Conservation (phyloP, 2,329 filamentous ascomycete species). For the Nakataea oryzae region DNA sequence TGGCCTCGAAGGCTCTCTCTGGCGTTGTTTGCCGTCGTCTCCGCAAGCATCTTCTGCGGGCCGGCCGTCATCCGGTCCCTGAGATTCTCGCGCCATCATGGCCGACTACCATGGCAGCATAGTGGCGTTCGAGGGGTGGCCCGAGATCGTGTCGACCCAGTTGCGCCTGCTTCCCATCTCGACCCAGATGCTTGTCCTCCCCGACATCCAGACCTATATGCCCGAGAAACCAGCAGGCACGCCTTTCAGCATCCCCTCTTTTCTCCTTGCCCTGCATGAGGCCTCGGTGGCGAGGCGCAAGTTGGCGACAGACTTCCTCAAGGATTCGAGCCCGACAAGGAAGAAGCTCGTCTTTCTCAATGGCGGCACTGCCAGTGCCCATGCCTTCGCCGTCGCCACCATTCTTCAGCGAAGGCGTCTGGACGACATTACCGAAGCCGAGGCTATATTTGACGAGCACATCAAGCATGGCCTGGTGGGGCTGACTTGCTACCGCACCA, state of each 20-base stretch:
- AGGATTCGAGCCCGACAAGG: slow-evolving; percentile 29
- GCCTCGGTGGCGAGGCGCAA: slow-evolving; percentile 35
- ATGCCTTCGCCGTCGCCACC: slow-evolving; percentile 39
- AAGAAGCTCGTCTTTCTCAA: slow-evolving; percentile 50
- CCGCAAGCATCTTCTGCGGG: not conserved
- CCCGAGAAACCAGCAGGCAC: slow-evolving; percentile 12
- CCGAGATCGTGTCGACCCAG: slow-evolving; percentile 45
- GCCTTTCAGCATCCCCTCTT: slow-evolving; percentile 23
- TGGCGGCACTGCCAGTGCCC: slow-evolving; percentile 45
- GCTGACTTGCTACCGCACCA: slow-evolving; percentile 9
- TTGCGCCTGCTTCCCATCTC: slow-evolving; percentile 49
- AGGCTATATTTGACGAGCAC: slow-evolving; percentile 38
- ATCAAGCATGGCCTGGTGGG: slow-evolving; percentile 37
- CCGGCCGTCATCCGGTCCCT: not conserved
- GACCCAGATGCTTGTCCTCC: slow-evolving; percentile 46
- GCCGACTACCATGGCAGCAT: slow-evolving; percentile 33
- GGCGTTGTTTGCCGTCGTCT: not conserved
- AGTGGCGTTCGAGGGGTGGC: slow-evolving; percentile 49
- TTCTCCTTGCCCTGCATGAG: slow-evolving; percentile 39
- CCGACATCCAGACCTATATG: slow-evolving; percentile 37
- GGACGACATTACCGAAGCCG: slow-evolving; percentile 38
- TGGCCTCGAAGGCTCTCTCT: not conserved
- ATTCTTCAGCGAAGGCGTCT: slow-evolving; percentile 42
- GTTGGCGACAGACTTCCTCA: slow-evolving; percentile 40
- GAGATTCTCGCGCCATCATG: not conserved